Percentiles rank a stretch among this genome's conserved stretches.
These are phyloP conservation scores for Xanthoconium separans DNA, from an alignment of 1,284 basidiomycete species.

Conservation along the genomic window DNA sequence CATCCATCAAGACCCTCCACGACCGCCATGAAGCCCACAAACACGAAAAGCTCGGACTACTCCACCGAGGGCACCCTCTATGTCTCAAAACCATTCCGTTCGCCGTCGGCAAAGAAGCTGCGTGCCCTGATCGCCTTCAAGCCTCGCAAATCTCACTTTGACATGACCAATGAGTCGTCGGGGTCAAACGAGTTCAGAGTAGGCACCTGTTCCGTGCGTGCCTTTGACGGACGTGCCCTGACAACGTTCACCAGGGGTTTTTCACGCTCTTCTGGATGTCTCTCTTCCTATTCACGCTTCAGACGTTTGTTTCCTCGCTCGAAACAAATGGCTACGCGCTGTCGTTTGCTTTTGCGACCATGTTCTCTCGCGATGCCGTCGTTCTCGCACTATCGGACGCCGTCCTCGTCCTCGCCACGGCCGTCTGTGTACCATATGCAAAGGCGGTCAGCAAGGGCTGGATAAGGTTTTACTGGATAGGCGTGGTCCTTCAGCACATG, in stretches of 20 bases:
- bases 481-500: conserved; percentile 74
- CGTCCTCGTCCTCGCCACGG: conserved; percentile 76
- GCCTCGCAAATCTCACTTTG: conserved; percentile 82
- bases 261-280: conserved; percentile 92
- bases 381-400: conserved; percentile 85
- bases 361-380: conserved; percentile 86
- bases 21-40: conserved; percentile 19
- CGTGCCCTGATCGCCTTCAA: conserved; percentile 80
- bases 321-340: conserved; percentile 78
- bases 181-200: conserved; percentile 85
- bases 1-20: neutral
- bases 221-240: neutral
- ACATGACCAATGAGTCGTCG: conserved; percentile 73
- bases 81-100: conserved; percentile 72
- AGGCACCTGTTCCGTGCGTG: conserved; percentile 28
- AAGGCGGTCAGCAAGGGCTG: conserved; percentile 73
- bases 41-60: conserved; percentile 40
- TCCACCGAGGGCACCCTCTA: conserved; percentile 67
- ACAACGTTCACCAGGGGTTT: conserved; percentile 62
- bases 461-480: conserved; percentile 77
- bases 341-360: conserved; percentile 78
- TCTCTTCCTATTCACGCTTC: conserved; percentile 76
- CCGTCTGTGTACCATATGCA: conserved; percentile 82
- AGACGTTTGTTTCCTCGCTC: conserved; percentile 77
- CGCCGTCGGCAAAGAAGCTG: conserved; percentile 63